Base-by-base conservation (phyloP, 139 green algal species). In the Deuterostichococcus epilithicus region DNA sequence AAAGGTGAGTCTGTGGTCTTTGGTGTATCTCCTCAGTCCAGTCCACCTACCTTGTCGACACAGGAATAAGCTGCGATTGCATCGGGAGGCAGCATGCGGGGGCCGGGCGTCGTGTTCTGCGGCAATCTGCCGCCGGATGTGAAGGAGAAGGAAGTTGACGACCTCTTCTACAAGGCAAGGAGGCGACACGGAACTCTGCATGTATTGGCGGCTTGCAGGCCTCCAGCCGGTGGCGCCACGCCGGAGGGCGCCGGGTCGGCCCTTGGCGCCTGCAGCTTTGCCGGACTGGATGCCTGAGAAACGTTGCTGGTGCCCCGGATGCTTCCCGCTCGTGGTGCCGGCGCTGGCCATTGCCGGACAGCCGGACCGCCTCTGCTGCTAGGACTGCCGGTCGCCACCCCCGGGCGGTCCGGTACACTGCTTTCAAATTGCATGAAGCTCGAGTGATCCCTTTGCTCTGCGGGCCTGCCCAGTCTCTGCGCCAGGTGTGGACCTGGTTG, bases 121-220 rank as follows among this genome's bases (percentile, higher is more conserved):
- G 90, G 93, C 73, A 97, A 97, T 68, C 84, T 98, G 38, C 94
- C 94, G 15, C 80, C 87, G 26, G 91, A 97, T 71, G 83, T 97
- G 3, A 84, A 85, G 26, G 92, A 98, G 73, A 78, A 88, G 0
- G 94, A 98, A 75, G 60, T 98, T 0, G 90, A 94, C 60, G 91
- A 97, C 44, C 68, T 97, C 13, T 97, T 97, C 78, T 81, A 87
- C 77, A 97, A 96, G 84, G 86, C 84, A 33, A 35, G 36, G 52
- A 63, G 52, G n/a, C n/a, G n/a, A 23, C 18, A 63, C 13, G 8
- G 42, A 13, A 52, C 42, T 52, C 8, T 52, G 42, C 42, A 52
- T 28, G 20, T 63, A 20, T 20, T 20, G 52, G 52, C 13, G 13
- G 52, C 52, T 30, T 13, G 52, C 52, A 13, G 42, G 13, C n/a